A percentile compares a stretch with the other conserved stretches of the same genome.
These are phyloP conservation scores for Leavenworthia alabamica DNA, from an alignment of 345 rosid species.

Conservation along the genomic window DNA sequence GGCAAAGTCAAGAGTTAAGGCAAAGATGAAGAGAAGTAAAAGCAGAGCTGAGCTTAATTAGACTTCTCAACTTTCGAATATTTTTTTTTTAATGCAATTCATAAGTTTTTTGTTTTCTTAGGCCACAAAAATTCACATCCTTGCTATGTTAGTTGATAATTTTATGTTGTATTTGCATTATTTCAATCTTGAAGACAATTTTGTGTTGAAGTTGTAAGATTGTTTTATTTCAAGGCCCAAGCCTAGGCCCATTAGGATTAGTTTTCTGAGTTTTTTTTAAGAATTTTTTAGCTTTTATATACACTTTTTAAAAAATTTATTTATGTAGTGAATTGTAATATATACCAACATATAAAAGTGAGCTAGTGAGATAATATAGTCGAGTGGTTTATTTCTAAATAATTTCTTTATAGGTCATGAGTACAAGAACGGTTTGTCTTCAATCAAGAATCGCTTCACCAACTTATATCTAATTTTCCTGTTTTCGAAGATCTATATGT, in stretches of 20 bases:
- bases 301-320: no score
- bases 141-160: constrained; percentile 8
- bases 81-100: background rate
- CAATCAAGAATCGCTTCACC: background rate
- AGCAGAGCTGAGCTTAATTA: constrained; percentile 65
- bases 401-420: no score
- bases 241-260: no score
- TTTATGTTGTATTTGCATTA: background rate
- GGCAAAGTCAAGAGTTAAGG: constrained; percentile 87
- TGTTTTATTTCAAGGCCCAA: no score
- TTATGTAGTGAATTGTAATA: no score
- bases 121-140: background rate
- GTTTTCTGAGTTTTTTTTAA: no score
- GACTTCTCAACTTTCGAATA: constrained; percentile 1
- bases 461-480: background rate
- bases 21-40: constrained; percentile 90
- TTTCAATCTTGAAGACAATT: background rate
- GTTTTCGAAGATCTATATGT: background rate
- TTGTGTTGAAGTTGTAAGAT: background rate
- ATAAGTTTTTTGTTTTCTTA: constrained; percentile 1
- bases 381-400: no score
- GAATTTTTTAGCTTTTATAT: no score
- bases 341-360: no score
- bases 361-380: no score
- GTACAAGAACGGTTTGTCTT: no score